Conservation (phyloP, 306 rosid species). For the Cucurbita maxima region DNA sequence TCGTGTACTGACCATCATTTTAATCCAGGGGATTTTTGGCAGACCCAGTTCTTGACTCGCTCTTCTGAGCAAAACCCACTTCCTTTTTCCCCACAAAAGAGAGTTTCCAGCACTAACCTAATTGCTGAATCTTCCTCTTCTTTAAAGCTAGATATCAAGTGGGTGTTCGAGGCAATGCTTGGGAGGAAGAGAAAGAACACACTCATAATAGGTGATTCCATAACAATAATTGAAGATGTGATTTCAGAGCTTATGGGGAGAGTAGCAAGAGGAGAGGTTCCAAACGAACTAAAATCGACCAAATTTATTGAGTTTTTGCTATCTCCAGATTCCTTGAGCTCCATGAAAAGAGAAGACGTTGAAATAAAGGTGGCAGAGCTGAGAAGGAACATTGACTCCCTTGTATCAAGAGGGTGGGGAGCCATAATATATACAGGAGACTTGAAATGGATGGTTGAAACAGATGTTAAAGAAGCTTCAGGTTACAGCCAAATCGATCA, state of each 20-base stretch:
- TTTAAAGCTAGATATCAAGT: constrained; percentile 48
- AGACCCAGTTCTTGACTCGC: constrained; percentile 27
- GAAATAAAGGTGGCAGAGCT: constrained; percentile 40
- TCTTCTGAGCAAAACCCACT: constrained; percentile 38
- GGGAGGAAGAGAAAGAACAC: constrained; percentile 55
- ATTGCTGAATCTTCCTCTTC: constrained; percentile 21
- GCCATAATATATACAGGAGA: constrained; percentile 61
- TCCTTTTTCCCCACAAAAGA: constrained; percentile 48
- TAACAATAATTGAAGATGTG: constrained; percentile 41
- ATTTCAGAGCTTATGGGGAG: constrained; percentile 43
- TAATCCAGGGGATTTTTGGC: constrained; percentile 30
- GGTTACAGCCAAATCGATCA: constrained; percentile 42
- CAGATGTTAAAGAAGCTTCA: constrained; percentile 17
- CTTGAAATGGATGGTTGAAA: constrained; percentile 50
- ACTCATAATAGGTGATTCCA: constrained; percentile 67
- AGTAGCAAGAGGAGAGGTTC: constrained; percentile 54
- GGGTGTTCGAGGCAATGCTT: constrained; percentile 40
- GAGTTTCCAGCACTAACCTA: constrained; percentile 9
- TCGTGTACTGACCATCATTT: constrained; percentile 20
- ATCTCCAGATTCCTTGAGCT: constrained; percentile 34
- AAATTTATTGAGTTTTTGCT: constrained; percentile 39
- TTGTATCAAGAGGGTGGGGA: constrained; percentile 26
- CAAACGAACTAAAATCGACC: constrained; percentile 45
- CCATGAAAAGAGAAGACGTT: constrained; percentile 56
- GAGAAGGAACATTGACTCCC: constrained; percentile 37